Evolutionary conservation across 1,284 basidiomycete genomes (phyloP), one percentile per base, ranked within the genome.

Genomic region (Moesziomyces sp.): DNA sequence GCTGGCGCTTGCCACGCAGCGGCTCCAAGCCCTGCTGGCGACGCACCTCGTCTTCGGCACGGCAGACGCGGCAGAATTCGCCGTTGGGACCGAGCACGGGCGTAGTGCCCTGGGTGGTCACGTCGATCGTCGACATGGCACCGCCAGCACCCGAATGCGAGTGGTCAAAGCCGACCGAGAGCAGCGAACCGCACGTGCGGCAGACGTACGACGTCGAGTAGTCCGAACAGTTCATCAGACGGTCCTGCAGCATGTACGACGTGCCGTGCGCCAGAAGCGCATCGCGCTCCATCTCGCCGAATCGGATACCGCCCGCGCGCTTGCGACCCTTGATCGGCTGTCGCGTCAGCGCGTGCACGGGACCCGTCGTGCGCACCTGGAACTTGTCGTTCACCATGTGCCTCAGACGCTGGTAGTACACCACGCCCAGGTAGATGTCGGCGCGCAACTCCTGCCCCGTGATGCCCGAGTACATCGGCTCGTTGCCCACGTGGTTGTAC

Each of bases 301-400:
- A 99, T 72, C 97, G 95, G 81, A 99, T 99, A 85, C 97, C 97
- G 83, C 97, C 97, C 43, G 93, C 94, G 58, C 95, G 92, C 89
- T 99, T 99, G 72, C 97, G 91, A 61, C 97, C 97, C 93, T 97
- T 98, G 83, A 99, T 93, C 49, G 97, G 97, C 85, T 99, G 97
- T 74, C 94, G 89, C 6, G 97, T 99, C 47, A 98, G 87, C 26
- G 92, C 91, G 86, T 99, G 96, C 42, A 99, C 93, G 11, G 95
- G 95, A 5, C 97, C 97, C 26, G 94, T 98, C 28, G 97, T 98
- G 78, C 97, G 91, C 40, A 98, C 95, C 87, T 99, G 97, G 89
- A 96, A 99, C 86, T 99, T 99, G 88, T 99, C 97, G 80, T 97
- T 89, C 57, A 99, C 97, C 97, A 99, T 99, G 89, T 99, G 97